Evolutionary conservation across 805 yeast species (phyloP).

Genomic region (Wickerhamiella spandovensis): DNA sequence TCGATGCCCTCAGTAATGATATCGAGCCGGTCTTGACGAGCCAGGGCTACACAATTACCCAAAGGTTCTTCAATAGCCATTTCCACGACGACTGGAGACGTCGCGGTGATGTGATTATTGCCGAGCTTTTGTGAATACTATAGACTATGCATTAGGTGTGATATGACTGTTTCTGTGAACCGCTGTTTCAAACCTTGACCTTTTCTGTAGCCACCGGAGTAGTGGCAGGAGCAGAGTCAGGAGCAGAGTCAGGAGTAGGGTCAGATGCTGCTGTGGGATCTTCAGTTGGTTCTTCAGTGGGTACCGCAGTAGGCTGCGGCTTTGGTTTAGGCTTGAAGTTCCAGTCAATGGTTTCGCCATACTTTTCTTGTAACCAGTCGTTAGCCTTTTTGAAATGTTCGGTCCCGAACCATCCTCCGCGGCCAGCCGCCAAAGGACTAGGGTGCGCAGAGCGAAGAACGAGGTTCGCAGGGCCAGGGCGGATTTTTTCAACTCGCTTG

Average conservation of each 20-base stretch:
- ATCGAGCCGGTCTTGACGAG: constrained; percentile 30
- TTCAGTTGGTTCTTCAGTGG: background rate
- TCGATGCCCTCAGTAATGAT: constrained; percentile 44
- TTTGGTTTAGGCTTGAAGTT: constrained; percentile 20
- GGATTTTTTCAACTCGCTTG: constrained; percentile 37
- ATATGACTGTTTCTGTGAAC: too few relatives aligned
- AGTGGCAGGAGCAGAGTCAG: too few relatives aligned
- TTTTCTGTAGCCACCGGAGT: too few relatives aligned
- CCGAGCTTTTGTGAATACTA: background rate
- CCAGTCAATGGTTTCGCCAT: constrained; percentile 56
- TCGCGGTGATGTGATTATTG: constrained; percentile 59
- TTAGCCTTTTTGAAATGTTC: constrained; percentile 64
- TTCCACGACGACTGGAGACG: constrained; percentile 82
- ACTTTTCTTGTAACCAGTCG: constrained; percentile 48
- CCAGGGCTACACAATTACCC: constrained; percentile 23
- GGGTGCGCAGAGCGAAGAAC: constrained; percentile 80
- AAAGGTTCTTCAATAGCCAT: constrained; percentile 59
- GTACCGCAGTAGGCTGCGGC: constrained; percentile 8
- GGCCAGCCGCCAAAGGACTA: constrained; percentile 79
- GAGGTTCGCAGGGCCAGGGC: constrained; percentile 24
- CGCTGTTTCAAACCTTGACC: too few relatives aligned
- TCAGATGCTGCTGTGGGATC: too few relatives aligned
- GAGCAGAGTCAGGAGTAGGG: too few relatives aligned
- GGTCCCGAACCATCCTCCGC: constrained; percentile 65
- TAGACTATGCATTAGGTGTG: too few relatives aligned